Conservation (phyloP, 345 rosid species). For the Luvunga scandens region DNA sequence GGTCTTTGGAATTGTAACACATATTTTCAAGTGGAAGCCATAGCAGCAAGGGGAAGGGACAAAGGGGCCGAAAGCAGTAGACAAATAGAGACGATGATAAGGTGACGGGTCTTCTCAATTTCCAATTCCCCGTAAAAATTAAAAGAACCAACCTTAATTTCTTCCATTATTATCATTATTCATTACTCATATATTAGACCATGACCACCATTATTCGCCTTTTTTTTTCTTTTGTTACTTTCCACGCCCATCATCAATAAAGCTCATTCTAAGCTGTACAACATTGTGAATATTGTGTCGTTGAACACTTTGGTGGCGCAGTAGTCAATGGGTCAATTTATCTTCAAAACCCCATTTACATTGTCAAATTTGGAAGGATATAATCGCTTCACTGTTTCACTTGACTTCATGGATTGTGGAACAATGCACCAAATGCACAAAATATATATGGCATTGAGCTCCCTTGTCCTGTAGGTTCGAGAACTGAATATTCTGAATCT, state of each 20-base stretch:
- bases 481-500: not conserved
- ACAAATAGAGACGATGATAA: slow-evolving; percentile 31
- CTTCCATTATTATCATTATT: slow-evolving; percentile 4
- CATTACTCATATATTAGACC: slow-evolving; percentile 2
- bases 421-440: not conserved
- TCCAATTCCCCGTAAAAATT: slow-evolving; percentile 19
- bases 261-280: slow-evolving; percentile 1
- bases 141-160: not conserved
- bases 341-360: not conserved
- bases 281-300: not conserved
- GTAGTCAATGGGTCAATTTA: not conserved
- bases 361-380: not conserved
- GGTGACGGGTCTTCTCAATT: slow-evolving; percentile 13
- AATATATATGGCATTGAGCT: not conserved
- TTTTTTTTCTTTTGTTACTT: not conserved
- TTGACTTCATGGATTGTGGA: not conserved
- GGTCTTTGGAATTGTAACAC: not conserved
- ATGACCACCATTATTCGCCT: not conserved
- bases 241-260: not conserved
- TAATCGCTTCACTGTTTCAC: not conserved
- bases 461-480: not conserved
- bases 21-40: not conserved
- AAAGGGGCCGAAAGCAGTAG: slow-evolving; percentile 41
- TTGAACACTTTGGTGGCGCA: not conserved
- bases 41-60: slow-evolving; percentile 12